Conservation (phyloP, 192 early-diverging fungal genomes). For the Chytriomyces confervae region DNA sequence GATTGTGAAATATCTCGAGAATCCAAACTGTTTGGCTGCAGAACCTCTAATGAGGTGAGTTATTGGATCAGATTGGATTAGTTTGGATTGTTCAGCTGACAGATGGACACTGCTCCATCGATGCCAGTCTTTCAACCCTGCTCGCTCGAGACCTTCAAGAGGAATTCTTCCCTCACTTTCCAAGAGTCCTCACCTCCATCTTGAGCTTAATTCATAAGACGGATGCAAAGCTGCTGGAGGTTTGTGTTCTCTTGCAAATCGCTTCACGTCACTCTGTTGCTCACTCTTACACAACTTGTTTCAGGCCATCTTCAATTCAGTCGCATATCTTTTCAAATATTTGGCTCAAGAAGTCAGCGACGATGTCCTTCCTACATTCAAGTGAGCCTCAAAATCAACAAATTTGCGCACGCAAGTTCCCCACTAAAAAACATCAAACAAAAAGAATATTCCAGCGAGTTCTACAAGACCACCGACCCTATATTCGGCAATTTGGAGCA, state of each 20-base stretch:
- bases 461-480: slow-evolving; percentile 73
- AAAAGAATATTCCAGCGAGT: slow-evolving; percentile 69
- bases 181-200: slow-evolving; percentile 69
- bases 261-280: background rate
- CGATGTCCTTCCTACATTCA: slow-evolving; percentile 77
- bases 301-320: slow-evolving; percentile 80
- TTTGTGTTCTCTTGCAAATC: slow-evolving; percentile 17
- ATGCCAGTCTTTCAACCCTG: slow-evolving; percentile 70
- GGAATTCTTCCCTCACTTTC: slow-evolving; percentile 83
- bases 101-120: background rate
- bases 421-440: background rate
- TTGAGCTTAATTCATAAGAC: slow-evolving; percentile 64
- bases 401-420: background rate
- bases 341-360: slow-evolving; percentile 70
- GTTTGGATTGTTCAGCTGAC: background rate
- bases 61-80: background rate
- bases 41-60: slow-evolving; percentile 84
- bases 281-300: background rate
- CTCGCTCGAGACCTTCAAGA: slow-evolving; percentile 91
- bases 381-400: slow-evolving; percentile 45
- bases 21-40: slow-evolving; percentile 69
- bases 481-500: slow-evolving; percentile 86
- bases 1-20: slow-evolving; percentile 69
- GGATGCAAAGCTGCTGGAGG: slow-evolving; percentile 80
- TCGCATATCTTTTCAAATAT: slow-evolving; percentile 93